These are phyloP conservation scores for Lepidium sativum DNA, from an alignment of 345 rosid species.

Conservation along the genomic window DNA sequence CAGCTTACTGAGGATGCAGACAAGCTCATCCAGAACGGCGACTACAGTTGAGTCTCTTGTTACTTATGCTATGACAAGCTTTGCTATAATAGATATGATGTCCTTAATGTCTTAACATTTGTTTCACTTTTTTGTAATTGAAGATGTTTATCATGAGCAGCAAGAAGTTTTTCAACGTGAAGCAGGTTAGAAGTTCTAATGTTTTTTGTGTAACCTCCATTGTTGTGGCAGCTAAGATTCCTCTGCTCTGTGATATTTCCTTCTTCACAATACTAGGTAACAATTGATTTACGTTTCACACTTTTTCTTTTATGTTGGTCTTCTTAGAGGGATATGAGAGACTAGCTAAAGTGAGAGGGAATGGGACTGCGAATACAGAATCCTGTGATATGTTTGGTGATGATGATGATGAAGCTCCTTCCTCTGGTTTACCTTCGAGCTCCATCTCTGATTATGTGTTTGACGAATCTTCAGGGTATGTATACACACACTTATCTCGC, in stretches of 20 bases:
- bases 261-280: not conserved
- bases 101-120: conserved; percentile 5
- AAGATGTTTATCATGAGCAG: conserved; percentile 81
- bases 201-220: not conserved
- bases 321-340: conserved; percentile 78
- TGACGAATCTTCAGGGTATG: conserved; percentile 90
- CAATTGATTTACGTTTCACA: not conserved
- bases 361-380: conserved; percentile 29
- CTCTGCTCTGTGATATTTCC: not conserved
- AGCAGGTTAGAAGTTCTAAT: conserved; percentile 57
- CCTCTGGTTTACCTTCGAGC: conserved; percentile 29
- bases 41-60: conserved; percentile 60
- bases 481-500: not conserved
- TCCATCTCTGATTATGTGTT: conserved; percentile 54
- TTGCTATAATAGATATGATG: not conserved
- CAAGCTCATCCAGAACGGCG: conserved; percentile 77
- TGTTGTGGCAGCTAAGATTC: not conserved
- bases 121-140: conserved; percentile 17
- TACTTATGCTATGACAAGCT: not conserved
- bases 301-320: not conserved
- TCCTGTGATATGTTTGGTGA: conserved; percentile 77
- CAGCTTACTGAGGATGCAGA: conserved; percentile 95
- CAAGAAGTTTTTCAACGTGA: conserved; percentile 74
- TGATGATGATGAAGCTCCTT: conserved; percentile 52
- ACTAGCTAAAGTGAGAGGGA: conserved; percentile 49